Evolutionary conservation across 352 stramenopile genomes (phyloP), one percentile per base, ranked within the genome.

Genomic region (Globisporangium iwayamae): DNA sequence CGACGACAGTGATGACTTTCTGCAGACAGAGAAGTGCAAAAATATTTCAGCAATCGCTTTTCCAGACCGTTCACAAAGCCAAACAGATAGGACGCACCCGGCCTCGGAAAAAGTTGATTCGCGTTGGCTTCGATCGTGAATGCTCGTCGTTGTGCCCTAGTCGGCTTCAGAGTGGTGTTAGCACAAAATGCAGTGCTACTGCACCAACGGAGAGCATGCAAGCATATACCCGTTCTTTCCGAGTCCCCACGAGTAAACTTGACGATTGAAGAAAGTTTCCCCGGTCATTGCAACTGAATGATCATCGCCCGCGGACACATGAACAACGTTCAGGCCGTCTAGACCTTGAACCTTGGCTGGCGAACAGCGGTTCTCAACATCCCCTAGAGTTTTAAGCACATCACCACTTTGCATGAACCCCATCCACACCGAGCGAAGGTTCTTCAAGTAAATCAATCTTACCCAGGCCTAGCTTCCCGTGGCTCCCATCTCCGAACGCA

Each of bases 161-260:
- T 4, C 80, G 78, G 10, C 85, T 94, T 52, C 18, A 66, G 47
- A 2, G 38, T 43, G 16, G 16, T 22, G 20, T 39, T 25, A 45
- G 32, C 32, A 41, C 36, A 14, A 41, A 41, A 41, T 1, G 36
- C 32, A 36, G 32, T 36, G 32, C 32, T 36, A 36, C 32, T 22
- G 18, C 5, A 28, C 11, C 36, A 48, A 48, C 4, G 14, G 13
- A 16, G 14, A 34, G 7, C 34, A 18, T n/a, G 16, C 28, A 30
- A 4, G 18, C n/a, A 58, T 39, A 8, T 73, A 94, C 85, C 85
- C 85, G 25, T 89, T 86, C 13, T 60, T 57, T 13, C 83, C 85
- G 18, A 74, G 68, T 3, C 85, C 85, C 85, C 85, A 94, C 3
- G 85, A 87, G 63, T 89, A 90, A n/a, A 94, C 81, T 68, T 94